These are phyloP conservation scores for Mucor circinelloides DNA, from an alignment of 371 early-diverging fungal genomes.

Conservation along the genomic window DNA sequence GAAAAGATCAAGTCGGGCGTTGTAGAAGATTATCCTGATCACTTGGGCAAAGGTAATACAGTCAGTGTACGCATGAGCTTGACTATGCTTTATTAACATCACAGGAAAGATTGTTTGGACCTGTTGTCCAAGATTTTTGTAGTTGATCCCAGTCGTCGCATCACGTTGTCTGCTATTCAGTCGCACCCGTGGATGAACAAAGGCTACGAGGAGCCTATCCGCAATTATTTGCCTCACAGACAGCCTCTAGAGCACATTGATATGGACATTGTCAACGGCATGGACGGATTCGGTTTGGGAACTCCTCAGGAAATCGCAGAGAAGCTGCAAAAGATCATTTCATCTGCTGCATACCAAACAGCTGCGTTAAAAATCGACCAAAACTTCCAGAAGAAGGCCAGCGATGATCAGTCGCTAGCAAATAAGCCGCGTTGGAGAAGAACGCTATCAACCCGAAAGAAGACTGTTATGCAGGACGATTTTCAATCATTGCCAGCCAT, in stretches of 20 bases:
- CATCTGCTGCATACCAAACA: constrained; percentile 34
- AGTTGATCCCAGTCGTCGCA: constrained; percentile 49
- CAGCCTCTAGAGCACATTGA: constrained; percentile 34
- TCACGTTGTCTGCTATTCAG: constrained; percentile 48
- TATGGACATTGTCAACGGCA: constrained; percentile 36
- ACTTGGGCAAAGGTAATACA: constrained; percentile 44
- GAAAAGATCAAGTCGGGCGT: constrained; percentile 64
- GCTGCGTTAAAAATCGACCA: constrained; percentile 34
- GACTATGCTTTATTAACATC: background rate
- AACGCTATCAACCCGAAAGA: background rate
- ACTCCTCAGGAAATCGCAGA: constrained; percentile 31
- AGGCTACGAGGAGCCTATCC: constrained; percentile 54
- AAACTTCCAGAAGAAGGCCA: constrained; percentile 16
- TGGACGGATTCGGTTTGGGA: constrained; percentile 53
- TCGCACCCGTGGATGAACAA: constrained; percentile 77
- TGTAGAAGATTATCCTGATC: constrained; percentile 46
- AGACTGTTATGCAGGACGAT: constrained; percentile 24
- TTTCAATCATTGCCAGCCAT: constrained; percentile 44
- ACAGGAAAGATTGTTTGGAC: constrained; percentile 59
- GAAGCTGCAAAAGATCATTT: constrained; percentile 33
- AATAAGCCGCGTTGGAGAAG: constrained; percentile 20
- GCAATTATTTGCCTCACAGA: constrained; percentile 42
- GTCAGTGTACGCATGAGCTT: background rate
- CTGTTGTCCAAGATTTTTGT: constrained; percentile 71
- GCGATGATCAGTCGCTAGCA: constrained; percentile 22